Conservation (phyloP, 805 yeast species). For the Saturnispora galanensis region DNA sequence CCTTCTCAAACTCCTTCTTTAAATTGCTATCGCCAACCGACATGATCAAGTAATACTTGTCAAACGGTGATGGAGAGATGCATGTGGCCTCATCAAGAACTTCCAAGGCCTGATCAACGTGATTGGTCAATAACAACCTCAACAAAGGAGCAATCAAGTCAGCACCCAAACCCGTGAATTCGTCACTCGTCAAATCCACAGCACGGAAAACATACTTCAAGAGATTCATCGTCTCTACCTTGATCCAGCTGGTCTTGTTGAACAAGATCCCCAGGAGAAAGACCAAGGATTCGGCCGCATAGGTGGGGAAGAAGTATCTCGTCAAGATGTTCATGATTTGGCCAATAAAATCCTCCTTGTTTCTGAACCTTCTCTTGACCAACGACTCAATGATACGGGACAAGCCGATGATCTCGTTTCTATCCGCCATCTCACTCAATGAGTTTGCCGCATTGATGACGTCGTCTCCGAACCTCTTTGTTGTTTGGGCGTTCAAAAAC, state of each 20-base stretch:
- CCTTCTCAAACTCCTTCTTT: conserved; percentile 71
- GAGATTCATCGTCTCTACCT: conserved; percentile 66
- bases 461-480: conserved; percentile 40
- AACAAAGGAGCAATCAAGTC: conserved; percentile 86
- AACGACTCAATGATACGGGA: conserved; percentile 69
- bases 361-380: conserved; percentile 69
- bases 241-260: conserved; percentile 71
- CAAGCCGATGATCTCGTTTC: conserved; percentile 41
- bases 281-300: conserved; percentile 64
- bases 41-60: conserved; percentile 85
- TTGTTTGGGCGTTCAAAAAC: conserved; percentile 70
- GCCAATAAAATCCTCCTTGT: conserved; percentile 79
- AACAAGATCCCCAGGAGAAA: conserved; percentile 70
- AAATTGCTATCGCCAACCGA: conserved; percentile 75
- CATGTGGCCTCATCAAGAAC: conserved; percentile 78
- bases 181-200: conserved; percentile 67
- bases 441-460: conserved; percentile 43
- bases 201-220: conserved; percentile 66
- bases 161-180: conserved; percentile 86
- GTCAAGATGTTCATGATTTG: conserved; percentile 71
- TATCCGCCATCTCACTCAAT: conserved; percentile 51
- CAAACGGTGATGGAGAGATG: conserved; percentile 86
- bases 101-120: conserved; percentile 79
- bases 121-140: conserved; percentile 69
- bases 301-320: conserved; percentile 59